Evolutionary conservation across 192 early-diverging fungal species (phyloP).

Genomic region (Paraglomus occultum): DNA sequence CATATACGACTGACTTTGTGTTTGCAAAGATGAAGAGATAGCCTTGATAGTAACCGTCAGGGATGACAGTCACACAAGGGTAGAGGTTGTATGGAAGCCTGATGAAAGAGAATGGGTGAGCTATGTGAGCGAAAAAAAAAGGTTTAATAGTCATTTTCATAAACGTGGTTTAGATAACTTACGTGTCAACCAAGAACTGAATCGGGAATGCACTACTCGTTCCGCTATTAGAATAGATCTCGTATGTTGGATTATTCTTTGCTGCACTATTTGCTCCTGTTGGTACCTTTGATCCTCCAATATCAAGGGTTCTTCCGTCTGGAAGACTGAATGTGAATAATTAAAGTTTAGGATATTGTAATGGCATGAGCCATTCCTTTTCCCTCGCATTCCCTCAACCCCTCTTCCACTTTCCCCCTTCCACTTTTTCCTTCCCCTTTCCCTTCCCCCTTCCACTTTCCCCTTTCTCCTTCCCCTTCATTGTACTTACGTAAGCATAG

Average conservation of each 20-base stretch:
- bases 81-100: slow-evolving; percentile 43
- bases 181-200: slow-evolving; percentile 46
- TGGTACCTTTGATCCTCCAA: slow-evolving; percentile 53
- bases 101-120: slow-evolving; percentile 39
- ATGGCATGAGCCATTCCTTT: too few species aligned
- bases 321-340: slow-evolving; percentile 30
- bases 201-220: slow-evolving; percentile 27
- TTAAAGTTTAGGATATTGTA: slow-evolving; percentile 3
- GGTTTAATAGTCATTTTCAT: neutral
- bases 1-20: slow-evolving; percentile 43
- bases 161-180: neutral
- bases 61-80: neutral
- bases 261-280: slow-evolving; percentile 42
- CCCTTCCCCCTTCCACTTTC: slow-evolving; percentile 8
- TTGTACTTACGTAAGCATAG: slow-evolving; percentile 28
- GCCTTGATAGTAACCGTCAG: neutral
- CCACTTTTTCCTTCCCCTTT: too few species aligned
- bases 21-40: slow-evolving; percentile 47
- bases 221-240: slow-evolving; percentile 32
- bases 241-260: slow-evolving; percentile 50
- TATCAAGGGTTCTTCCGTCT: slow-evolving; percentile 50
- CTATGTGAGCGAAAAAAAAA: neutral
- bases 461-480: slow-evolving; percentile 42
- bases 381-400: too few species aligned
- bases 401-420: too few species aligned